Percentiles rank a stretch among this genome's conserved stretches.
phyloP scores from a whole-genome alignment of 495 filamentous ascomycete species.

The Acidiella bohemica region DNA sequence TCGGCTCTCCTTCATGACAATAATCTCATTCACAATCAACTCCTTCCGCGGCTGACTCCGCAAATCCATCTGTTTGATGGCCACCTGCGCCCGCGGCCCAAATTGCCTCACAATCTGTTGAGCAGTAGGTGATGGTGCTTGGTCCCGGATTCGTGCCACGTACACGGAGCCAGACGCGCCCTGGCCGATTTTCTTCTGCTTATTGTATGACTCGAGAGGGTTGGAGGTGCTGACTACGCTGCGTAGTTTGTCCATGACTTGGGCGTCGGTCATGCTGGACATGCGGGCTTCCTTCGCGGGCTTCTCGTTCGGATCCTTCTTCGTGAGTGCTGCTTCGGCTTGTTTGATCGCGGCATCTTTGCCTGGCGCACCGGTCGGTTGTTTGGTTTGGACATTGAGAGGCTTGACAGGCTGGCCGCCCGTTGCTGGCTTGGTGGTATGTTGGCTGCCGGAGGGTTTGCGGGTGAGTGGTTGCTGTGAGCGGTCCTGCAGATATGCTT shows the following conservation, averaged over 20 bases:
- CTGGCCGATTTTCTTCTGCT: constrained; percentile 98
- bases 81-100: constrained; percentile 63
- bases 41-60: constrained; percentile 95
- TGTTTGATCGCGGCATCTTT: constrained; percentile 20
- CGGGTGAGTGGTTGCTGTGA: constrained; percentile 15
- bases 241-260: constrained; percentile 89
- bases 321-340: constrained; percentile 65
- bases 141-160: constrained; percentile 80
- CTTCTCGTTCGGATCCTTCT: constrained; percentile 65
- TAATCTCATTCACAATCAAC: constrained; percentile 96
- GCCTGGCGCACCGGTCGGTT: constrained; percentile 35
- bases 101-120: constrained; percentile 52
- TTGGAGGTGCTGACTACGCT: constrained; percentile 88
- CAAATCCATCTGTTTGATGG: constrained; percentile 99
- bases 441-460: constrained; percentile 17
- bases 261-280: constrained; percentile 90
- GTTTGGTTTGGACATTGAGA: constrained; percentile 76
- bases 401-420: constrained; percentile 53
- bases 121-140: constrained; percentile 51
- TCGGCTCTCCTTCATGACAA: constrained; percentile 98
- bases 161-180: constrained; percentile 97
- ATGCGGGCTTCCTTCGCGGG: constrained; percentile 86
- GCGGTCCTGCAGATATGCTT: constrained; percentile 9
- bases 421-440: constrained; percentile 14
- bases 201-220: constrained; percentile 82